Evolutionary conservation across 768 basidiomycete species (phyloP), one percentile per base, ranked within the genome.

Genomic region (Brasilioporus rufonigricans): DNA sequence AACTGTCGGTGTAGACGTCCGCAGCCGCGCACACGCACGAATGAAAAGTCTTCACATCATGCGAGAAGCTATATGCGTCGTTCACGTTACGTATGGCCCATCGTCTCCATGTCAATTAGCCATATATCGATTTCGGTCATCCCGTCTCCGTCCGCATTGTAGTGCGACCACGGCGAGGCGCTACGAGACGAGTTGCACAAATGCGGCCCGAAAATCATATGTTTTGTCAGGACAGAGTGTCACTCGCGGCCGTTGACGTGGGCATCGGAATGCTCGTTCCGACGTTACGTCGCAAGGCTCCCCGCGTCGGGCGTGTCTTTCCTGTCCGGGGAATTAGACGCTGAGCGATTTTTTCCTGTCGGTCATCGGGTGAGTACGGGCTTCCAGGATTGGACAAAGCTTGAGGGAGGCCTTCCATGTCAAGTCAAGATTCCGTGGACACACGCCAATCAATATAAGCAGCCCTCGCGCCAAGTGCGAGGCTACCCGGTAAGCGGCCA

Each of bases 321-420:
- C 60, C 60, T 56, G 38, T 67, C 67, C 44, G 50, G 65, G 58
- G 59, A 64, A 55, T 62, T 59, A 60, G 52, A 36, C 58, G 52
- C 62, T 43, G 35, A 47, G 44, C 12, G 43, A 41, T 27, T 41
- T 18, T 18, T 45, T 44, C 21, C 43, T n/a, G 21, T 58, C 57
- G 58, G 53, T 48, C 21, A 27, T 58, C 57, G 57, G 53, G 43
- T 21, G 52, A 23, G 48, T 29, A 41, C 55, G 57, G 41, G 55
- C 47, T 51, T 57, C 62, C 62, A 53, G 53, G 60, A 48, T 35
- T 31, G 58, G 55, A 49, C 57, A n/a, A 50, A 43, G 48, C 56
- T 56, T 40, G 44, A 49, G 47, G 23, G n/a, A 47, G 18, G 21
- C n/a, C 19, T 32, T 38, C 41, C 53, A 32, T 53, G 48, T 51